Evolutionary conservation across 306 rosid species (phyloP).

Genomic region (Quercus variabilis): DNA sequence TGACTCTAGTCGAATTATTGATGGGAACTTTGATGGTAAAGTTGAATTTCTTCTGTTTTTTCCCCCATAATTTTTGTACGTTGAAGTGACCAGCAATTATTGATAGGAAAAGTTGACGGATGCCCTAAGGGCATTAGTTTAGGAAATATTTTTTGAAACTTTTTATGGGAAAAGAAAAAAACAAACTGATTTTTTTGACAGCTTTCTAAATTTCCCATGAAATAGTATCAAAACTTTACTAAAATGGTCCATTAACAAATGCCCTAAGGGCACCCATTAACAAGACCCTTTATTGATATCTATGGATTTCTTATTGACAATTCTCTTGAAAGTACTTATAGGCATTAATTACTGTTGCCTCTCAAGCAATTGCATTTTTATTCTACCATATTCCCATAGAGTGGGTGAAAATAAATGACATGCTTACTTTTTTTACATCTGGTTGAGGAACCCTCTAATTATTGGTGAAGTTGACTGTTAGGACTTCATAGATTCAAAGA

Average conservation of each 20-base stretch:
- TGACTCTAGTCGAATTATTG: constrained; percentile 87
- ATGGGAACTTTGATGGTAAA: constrained; percentile 93
- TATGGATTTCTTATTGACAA: neutral
- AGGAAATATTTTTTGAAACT: too few species aligned
- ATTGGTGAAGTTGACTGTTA: neutral
- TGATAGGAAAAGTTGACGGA: too few species aligned
- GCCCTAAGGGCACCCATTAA: too few species aligned
- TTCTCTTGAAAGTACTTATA: neutral
- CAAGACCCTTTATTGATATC: neutral
- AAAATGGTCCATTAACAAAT: too few species aligned
- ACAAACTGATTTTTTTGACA: too few species aligned
- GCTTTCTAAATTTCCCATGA: too few species aligned
- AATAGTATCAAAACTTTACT: too few species aligned
- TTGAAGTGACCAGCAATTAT: neutral
- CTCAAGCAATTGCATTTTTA: neutral
- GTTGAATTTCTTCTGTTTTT: neutral
- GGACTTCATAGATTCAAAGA: neutral
- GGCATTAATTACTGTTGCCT: neutral
- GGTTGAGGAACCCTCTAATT: neutral
- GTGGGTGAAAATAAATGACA: neutral
- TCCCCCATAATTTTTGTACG: neutral
- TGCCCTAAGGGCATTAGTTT: too few species aligned
- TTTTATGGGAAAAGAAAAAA: too few species aligned
- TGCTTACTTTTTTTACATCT: neutral
- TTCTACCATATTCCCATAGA: neutral